phyloP scores from a whole-genome alignment of 2,329 filamentous ascomycete genomes.

The Fusarium gaditjirri region DNA sequence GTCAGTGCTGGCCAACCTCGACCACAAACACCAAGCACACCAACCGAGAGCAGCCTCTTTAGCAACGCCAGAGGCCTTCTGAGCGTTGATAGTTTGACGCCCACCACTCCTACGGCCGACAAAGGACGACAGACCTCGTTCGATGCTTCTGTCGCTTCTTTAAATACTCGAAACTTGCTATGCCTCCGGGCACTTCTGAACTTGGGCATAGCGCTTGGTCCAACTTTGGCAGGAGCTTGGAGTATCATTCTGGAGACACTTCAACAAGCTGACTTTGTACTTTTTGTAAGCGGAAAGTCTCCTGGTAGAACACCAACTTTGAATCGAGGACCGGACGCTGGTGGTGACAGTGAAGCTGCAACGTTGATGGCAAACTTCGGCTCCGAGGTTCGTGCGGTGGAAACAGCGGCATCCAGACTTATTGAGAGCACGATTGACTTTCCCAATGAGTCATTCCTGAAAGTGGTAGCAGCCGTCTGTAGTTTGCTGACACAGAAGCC shows the following conservation, averaged over 20 bases:
- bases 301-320: constrained; percentile 63
- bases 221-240: constrained; percentile 87
- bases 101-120: constrained; percentile 65
- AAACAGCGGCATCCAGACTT: constrained; percentile 84
- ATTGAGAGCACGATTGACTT: constrained; percentile 95
- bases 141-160: constrained; percentile 63
- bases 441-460: constrained; percentile 81
- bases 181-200: constrained; percentile 94
- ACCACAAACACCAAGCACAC: constrained; percentile 56
- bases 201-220: constrained; percentile 91
- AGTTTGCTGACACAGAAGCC: constrained; percentile 67
- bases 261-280: constrained; percentile 90
- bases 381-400: constrained; percentile 86
- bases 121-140: constrained; percentile 68
- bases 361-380: constrained; percentile 74
- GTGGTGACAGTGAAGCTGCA: constrained; percentile 61
- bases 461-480: constrained; percentile 81
- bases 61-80: constrained; percentile 77
- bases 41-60: constrained; percentile 68
- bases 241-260: constrained; percentile 91
- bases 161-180: constrained; percentile 90
- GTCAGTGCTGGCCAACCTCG: constrained; percentile 61
- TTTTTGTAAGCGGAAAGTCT: constrained; percentile 71
- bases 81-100: constrained; percentile 76
- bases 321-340: constrained; percentile 58